Conservation (phyloP, 2,329 filamentous ascomycete species). For the Xylariaceae sp. region DNA sequence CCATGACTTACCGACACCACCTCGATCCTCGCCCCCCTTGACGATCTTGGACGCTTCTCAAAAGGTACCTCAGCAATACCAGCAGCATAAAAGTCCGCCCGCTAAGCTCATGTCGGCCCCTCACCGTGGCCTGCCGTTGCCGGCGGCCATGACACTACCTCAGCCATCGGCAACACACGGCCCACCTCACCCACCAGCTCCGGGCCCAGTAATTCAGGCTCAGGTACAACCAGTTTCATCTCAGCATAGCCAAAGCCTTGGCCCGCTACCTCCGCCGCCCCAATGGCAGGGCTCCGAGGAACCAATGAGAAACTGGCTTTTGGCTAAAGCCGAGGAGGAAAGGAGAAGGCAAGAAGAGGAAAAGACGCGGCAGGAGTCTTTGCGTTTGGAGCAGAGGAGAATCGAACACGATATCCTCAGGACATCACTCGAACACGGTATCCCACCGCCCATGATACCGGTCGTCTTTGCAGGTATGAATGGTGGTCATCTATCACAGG, state of each 20-base stretch:
- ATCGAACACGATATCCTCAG: conserved; percentile 69
- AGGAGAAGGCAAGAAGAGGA: conserved; percentile 71
- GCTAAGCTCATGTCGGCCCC: conserved; percentile 62
- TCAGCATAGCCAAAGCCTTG: conserved; percentile 42
- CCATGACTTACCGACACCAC: conserved; percentile 60
- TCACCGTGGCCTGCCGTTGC: conserved; percentile 65
- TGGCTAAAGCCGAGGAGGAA: conserved; percentile 70
- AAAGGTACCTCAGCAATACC: conserved; percentile 39
- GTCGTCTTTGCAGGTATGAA: conserved; percentile 70
- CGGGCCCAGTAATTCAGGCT: conserved; percentile 30
- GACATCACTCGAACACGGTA: conserved; percentile 63
- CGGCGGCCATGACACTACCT: conserved; percentile 60
- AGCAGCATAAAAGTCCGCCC: conserved; percentile 45
- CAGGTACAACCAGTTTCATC: conserved; percentile 32
- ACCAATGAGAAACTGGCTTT: conserved; percentile 66
- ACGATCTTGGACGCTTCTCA: conserved; percentile 45
- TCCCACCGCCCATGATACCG: conserved; percentile 70
- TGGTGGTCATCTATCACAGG: conserved; percentile 57
- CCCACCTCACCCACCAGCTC: conserved; percentile 30
- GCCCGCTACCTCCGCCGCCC: conserved; percentile 58
- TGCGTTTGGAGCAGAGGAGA: conserved; percentile 67
- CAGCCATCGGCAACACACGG: conserved; percentile 34
- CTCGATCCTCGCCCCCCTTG: conserved; percentile 53
- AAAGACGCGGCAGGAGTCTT: conserved; percentile 58
- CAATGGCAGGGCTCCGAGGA: conserved; percentile 67